These are phyloP conservation scores for Globisporangium megalacanthum DNA, from an alignment of 352 stramenopile genomes.

Conservation along the genomic window DNA sequence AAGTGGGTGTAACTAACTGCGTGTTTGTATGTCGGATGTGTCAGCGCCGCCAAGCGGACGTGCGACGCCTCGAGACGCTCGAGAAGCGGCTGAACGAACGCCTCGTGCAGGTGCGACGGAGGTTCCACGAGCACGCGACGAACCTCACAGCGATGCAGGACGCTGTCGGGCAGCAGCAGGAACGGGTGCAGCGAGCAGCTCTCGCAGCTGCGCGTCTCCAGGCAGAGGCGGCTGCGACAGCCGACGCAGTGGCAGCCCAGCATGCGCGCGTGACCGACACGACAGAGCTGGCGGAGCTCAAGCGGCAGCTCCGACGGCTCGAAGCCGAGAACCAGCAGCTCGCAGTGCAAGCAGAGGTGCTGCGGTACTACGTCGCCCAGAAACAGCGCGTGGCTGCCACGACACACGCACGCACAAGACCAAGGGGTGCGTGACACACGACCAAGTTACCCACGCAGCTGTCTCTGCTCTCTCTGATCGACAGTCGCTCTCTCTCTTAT, in stretches of 20 bases:
- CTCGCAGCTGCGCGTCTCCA: conserved; percentile 21
- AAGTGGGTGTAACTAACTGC: background rate
- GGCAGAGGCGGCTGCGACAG: conserved; percentile 6
- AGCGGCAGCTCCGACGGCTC: conserved; percentile 35
- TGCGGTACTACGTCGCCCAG: conserved; percentile 30
- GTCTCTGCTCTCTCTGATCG: background rate
- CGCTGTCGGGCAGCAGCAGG: conserved; percentile 15
- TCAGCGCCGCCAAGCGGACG: conserved; percentile 15
- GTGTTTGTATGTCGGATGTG: background rate
- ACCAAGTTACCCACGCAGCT: background rate
- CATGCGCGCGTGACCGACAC: conserved; percentile 31
- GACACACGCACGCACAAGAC: background rate
- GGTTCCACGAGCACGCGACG: conserved; percentile 23
- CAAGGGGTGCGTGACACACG: background rate
- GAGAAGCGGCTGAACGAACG: conserved; percentile 36
- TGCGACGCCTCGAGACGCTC: conserved; percentile 19
- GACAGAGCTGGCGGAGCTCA: conserved; percentile 30
- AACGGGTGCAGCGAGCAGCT: conserved; percentile 11
- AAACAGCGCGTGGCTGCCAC: conserved; percentile 10
- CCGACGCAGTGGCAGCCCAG: conserved; percentile 14
- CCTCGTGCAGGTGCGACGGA: conserved; percentile 17
- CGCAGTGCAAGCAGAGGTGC: conserved; percentile 27
- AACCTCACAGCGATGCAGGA: conserved; percentile 12
- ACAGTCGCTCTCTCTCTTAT: background rate
- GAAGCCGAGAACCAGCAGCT: conserved; percentile 38